Base-by-base conservation (phyloP, 2,329 filamentous ascomycete genomes). In the Neonectria neomacrospora region DNA sequence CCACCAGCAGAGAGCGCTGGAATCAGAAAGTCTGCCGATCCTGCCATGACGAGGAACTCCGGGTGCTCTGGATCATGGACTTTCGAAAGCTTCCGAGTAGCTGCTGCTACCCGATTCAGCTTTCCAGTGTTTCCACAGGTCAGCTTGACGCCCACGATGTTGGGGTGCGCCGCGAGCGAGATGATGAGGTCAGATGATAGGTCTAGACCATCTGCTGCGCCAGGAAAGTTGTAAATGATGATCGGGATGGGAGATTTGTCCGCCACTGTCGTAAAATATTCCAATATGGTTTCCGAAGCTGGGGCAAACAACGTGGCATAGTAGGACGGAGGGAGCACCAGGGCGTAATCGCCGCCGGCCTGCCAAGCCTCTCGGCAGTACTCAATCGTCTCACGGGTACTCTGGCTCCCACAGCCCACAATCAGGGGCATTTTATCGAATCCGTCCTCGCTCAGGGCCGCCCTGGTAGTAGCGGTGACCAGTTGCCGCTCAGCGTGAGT, bases 321-420 rank as follows among this genome's bases (percentile, higher is more conserved):
- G 81, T 94, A 95, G 54, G 87, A 88, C 4, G 92, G 92, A 11
- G 92, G 91, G 28, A 95, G 84, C 3, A 94, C 86, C 59, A 96
- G 83, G 7, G 90, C 91, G 71, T 91, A 92, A 78, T 94, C 90
- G 67, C 89, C 91, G 58, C 92, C 92, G 39, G 87, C 83, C 30
- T 85, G 83, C 69, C 86, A 87, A 14, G 91, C 91, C 73, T 93
- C 90, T 62, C 82, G 79, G 80, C 90, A 93, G 62, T 90, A 82
- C 63, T 88, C 82, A 64, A 94, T 85, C 18, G 89, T 89, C 79
- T 94, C 91, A 59, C 90, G 85, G 9, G 89, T 92, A 54, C 90
- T 92, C 72, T 93, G 89, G 54, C 87, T 85, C 57, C 90, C 91
- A 71, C 90, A 92, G 45, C 92, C 92, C 34, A 93, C 92, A 64